A percentile compares a stretch with the other conserved stretches of the same genome.
phyloP scores from a whole-genome alignment of 202 grass and related monocot genomes.

The Zoysia matrella region DNA sequence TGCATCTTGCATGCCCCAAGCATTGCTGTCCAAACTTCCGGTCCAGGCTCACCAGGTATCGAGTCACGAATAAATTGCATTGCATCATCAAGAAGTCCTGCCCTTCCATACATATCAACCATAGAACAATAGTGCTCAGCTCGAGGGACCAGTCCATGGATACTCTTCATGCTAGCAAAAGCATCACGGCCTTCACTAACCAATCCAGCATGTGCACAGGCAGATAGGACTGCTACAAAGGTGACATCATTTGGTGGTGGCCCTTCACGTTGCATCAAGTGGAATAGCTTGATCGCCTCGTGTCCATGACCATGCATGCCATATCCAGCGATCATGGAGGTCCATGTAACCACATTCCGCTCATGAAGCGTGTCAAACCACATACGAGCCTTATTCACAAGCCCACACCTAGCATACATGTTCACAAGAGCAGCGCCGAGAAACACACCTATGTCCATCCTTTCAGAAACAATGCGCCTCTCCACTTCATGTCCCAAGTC shows the following conservation, averaged over 20 bases:
- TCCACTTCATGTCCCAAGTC: slow-evolving; percentile 60
- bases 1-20: slow-evolving; percentile 81
- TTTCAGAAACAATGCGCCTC: slow-evolving; percentile 39
- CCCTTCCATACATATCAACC: slow-evolving; percentile 87
- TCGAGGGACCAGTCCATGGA: slow-evolving; percentile 55
- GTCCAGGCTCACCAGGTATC: slow-evolving; percentile 53
- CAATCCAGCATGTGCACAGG: slow-evolving; percentile 68
- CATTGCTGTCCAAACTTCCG: slow-evolving; percentile 72
- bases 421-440: slow-evolving; percentile 63
- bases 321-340: slow-evolving; percentile 70
- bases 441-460: slow-evolving; percentile 50
- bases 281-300: slow-evolving; percentile 60
- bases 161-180: slow-evolving; percentile 63
- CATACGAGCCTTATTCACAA: slow-evolving; percentile 54
- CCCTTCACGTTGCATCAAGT: slow-evolving; percentile 52
- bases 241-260: slow-evolving; percentile 67
- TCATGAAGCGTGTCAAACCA: slow-evolving; percentile 51
- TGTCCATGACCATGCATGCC: slow-evolving; percentile 67
- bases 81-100: slow-evolving; percentile 65
- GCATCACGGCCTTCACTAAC: slow-evolving; percentile 55
- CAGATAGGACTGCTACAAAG: slow-evolving; percentile 65
- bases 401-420: slow-evolving; percentile 66
- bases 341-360: slow-evolving; percentile 63
- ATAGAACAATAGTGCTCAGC: slow-evolving; percentile 74
- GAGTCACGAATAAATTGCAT: slow-evolving; percentile 57